phyloP scores from a whole-genome alignment of 2,329 filamentous ascomycete species.

The Helotiales sp. region DNA sequence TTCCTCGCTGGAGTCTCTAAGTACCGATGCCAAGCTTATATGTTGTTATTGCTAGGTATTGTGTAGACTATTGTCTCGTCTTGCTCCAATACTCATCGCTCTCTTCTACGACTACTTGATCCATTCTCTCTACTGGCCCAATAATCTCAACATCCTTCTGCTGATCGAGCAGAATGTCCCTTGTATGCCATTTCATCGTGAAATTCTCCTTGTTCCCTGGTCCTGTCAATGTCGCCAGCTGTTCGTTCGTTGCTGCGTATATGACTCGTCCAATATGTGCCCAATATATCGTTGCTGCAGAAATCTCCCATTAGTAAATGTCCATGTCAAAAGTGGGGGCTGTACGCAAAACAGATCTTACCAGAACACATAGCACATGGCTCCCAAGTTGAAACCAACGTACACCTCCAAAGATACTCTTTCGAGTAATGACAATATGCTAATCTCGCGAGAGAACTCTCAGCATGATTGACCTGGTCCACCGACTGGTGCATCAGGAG shows the following conservation, averaged over 20 bases:
- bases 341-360: no score
- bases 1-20: background rate
- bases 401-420: slow-evolving; percentile 49
- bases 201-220: slow-evolving; percentile 51
- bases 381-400: slow-evolving; percentile 54
- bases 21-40: background rate
- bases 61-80: slow-evolving; percentile 26
- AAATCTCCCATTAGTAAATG: no score
- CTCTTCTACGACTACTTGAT: slow-evolving; percentile 45
- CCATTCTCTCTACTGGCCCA: slow-evolving; percentile 47
- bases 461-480: slow-evolving; percentile 54
- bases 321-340: no score
- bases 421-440: slow-evolving; percentile 49
- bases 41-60: no score
- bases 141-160: slow-evolving; percentile 51
- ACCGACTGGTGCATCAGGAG: slow-evolving; percentile 50
- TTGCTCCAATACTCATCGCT: slow-evolving; percentile 46
- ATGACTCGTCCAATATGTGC: slow-evolving; percentile 53
- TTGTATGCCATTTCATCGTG: slow-evolving; percentile 50
- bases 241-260: slow-evolving; percentile 50
- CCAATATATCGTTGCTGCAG: slow-evolving; percentile 49
- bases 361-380: slow-evolving; percentile 53
- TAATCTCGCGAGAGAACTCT: slow-evolving; percentile 48
- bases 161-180: slow-evolving; percentile 45
- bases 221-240: slow-evolving; percentile 46